These are phyloP conservation scores for Tricholomella constricta DNA, from an alignment of 768 basidiomycete genomes.

Conservation along the genomic window DNA sequence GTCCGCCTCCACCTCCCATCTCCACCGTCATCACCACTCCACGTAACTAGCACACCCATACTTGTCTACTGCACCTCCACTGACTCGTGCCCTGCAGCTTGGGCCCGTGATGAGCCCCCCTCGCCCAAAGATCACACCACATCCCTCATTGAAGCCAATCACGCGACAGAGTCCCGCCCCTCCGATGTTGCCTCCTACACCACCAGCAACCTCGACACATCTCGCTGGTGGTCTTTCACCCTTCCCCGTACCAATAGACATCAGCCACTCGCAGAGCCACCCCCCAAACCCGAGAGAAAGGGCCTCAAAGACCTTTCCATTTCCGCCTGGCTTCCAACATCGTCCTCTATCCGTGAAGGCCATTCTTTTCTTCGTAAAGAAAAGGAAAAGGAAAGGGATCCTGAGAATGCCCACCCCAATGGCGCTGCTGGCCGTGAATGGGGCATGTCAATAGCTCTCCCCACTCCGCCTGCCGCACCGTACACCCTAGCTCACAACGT, in stretches of 20 bases:
- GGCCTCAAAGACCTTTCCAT: slow-evolving; percentile 48
- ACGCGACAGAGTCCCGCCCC: slow-evolving; percentile 41
- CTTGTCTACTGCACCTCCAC: slow-evolving; percentile 7
- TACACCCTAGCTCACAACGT: slow-evolving; percentile 56
- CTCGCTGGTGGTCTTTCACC: slow-evolving; percentile 78
- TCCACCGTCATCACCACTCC: slow-evolving; percentile 67
- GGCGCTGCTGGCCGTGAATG: slow-evolving; percentile 22
- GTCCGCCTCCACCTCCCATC: slow-evolving; percentile 45
- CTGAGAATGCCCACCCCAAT: slow-evolving; percentile 17
- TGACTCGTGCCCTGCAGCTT: slow-evolving; percentile 48
- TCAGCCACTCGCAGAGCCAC: slow-evolving; percentile 22
- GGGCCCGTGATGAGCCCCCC: slow-evolving; percentile 83
- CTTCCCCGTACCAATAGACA: slow-evolving; percentile 47
- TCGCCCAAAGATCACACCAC: slow-evolving; percentile 56
- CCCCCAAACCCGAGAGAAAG: slow-evolving; percentile 34
- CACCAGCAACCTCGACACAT: slow-evolving; percentile 46
- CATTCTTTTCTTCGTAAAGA: slow-evolving; percentile 36
- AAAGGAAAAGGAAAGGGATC: slow-evolving; percentile 32
- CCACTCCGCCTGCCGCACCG: slow-evolving; percentile 39
- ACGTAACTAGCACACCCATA: slow-evolving; percentile 50
- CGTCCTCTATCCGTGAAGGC: slow-evolving; percentile 38
- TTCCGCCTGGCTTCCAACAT: slow-evolving; percentile 54
- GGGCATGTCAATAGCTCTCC: slow-evolving; percentile 36
- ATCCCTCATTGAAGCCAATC: slow-evolving; percentile 28
- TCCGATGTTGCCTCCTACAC: slow-evolving; percentile 57